A percentile compares a stretch with the other conserved stretches of the same genome.
phyloP scores from a whole-genome alignment of 106 monocot species.

The Dendrobium catenatum region DNA sequence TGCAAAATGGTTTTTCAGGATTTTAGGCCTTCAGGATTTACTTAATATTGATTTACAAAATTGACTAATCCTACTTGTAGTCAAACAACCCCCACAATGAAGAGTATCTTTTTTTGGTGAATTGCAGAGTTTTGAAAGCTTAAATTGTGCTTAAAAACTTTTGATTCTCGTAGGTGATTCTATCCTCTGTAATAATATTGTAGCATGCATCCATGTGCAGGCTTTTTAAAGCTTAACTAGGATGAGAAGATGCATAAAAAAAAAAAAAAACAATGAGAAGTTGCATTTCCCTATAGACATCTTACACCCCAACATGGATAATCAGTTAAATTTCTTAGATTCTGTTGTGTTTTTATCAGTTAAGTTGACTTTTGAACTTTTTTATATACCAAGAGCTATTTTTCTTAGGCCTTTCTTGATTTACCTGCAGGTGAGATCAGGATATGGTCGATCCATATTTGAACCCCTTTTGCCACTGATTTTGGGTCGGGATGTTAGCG shows the following conservation, averaged over 20 bases:
- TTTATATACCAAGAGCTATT: neutral
- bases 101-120: neutral
- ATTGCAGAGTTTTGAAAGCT: neutral
- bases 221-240: neutral
- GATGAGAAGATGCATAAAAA: neutral
- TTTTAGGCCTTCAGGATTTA: too few relatives aligned
- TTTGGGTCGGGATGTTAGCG: constrained; percentile 89
- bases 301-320: neutral
- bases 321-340: neutral
- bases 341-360: neutral
- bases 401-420: neutral
- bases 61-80: too few relatives aligned
- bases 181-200: neutral
- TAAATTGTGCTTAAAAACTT: neutral
- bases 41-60: too few relatives aligned
- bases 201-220: neutral
- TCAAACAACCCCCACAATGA: neutral
- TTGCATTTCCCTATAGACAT: neutral
- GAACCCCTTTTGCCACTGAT: constrained; percentile 78
- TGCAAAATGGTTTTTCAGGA: too few relatives aligned
- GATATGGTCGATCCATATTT: constrained; percentile 92
- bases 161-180: neutral
- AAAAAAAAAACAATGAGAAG: neutral
- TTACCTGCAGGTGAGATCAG: constrained; percentile 68
- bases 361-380: neutral